Conservation (phyloP, 164 flowering plant species). For the Houttuynia cordata region DNA sequence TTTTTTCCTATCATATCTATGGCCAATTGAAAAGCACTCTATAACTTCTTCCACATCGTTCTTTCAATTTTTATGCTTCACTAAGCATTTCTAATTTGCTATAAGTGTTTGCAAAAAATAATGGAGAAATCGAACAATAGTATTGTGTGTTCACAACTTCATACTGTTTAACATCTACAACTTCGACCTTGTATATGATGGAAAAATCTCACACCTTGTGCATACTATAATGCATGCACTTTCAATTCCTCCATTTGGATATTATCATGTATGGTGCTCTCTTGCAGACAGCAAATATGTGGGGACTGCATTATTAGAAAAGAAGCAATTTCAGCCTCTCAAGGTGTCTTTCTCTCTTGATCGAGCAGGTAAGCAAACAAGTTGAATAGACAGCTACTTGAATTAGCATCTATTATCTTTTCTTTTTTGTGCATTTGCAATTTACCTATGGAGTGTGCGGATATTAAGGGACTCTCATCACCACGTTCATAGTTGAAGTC, state of each 20-base stretch:
- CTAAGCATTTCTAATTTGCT: not conserved
- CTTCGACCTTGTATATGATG: too few species aligned
- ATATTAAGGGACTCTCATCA: too few species aligned
- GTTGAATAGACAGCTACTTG: not conserved
- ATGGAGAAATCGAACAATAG: not conserved
- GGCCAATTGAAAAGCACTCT: too few species aligned
- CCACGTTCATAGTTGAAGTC: too few species aligned
- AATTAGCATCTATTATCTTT: not conserved
- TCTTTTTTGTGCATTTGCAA: not conserved
- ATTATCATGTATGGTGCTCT: constrained; percentile 92
- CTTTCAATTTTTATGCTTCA: not conserved
- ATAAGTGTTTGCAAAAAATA: not conserved
- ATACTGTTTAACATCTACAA: too few species aligned
- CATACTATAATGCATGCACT: constrained; percentile 86
- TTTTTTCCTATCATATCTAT: not conserved
- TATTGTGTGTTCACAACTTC: not conserved
- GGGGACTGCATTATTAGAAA: constrained; percentile 80
- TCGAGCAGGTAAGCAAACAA: constrained; percentile 34
- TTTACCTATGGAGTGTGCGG: too few species aligned
- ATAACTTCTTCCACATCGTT: too few species aligned
- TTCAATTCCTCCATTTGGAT: constrained; percentile 67
- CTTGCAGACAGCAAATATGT: constrained; percentile 93
- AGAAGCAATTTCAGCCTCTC: constrained; percentile 64
- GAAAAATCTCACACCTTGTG: constrained; percentile 9
- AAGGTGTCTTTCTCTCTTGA: constrained; percentile 74